Conservation (phyloP, 2,329 filamentous ascomycete genomes). For the Neocatenulostroma microsporum region DNA sequence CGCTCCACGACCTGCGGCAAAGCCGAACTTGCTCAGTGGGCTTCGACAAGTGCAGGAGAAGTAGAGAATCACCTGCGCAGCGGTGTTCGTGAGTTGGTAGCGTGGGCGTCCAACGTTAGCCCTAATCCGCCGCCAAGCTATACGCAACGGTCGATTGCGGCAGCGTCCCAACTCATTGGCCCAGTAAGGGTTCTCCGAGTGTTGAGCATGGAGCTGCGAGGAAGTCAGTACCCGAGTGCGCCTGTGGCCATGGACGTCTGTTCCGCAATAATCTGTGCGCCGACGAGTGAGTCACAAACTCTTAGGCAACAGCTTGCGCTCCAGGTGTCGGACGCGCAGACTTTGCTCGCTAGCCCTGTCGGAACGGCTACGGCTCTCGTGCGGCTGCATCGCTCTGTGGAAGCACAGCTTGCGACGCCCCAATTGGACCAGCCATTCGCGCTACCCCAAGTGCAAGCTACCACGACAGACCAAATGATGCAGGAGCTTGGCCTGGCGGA, state of each 20-base stretch:
- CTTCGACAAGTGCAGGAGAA: too few relatives aligned
- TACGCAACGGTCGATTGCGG: conserved; percentile 62
- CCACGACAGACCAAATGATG: conserved; percentile 27
- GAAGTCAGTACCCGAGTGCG: neutral
- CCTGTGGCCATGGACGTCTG: conserved; percentile 56
- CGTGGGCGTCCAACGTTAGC: conserved; percentile 52
- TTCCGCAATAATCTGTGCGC: conserved; percentile 61
- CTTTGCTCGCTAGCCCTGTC: conserved; percentile 51
- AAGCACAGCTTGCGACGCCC: conserved; percentile 48
- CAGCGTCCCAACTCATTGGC: conserved; percentile 54
- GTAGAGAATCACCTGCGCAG: conserved; percentile 53
- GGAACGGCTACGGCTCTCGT: conserved; percentile 47
- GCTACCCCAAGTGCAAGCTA: conserved; percentile 18
- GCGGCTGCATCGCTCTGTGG: conserved; percentile 24
- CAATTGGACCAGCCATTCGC: conserved; percentile 41
- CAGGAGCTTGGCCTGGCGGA: conserved; percentile 27
- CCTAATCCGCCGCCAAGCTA: conserved; percentile 55
- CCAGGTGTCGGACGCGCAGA: conserved; percentile 44
- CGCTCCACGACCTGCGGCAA: conserved; percentile 50
- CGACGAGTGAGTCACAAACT: conserved; percentile 31
- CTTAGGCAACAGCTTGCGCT: conserved; percentile 34
- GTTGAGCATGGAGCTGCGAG: neutral
- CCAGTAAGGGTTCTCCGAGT: conserved; percentile 34
- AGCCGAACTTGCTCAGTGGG: conserved; percentile 15
- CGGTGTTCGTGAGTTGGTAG: conserved; percentile 54